Evolutionary conservation across 495 filamentous ascomycete species (phyloP).

Genomic region (Lentithecium fluviatile): DNA sequence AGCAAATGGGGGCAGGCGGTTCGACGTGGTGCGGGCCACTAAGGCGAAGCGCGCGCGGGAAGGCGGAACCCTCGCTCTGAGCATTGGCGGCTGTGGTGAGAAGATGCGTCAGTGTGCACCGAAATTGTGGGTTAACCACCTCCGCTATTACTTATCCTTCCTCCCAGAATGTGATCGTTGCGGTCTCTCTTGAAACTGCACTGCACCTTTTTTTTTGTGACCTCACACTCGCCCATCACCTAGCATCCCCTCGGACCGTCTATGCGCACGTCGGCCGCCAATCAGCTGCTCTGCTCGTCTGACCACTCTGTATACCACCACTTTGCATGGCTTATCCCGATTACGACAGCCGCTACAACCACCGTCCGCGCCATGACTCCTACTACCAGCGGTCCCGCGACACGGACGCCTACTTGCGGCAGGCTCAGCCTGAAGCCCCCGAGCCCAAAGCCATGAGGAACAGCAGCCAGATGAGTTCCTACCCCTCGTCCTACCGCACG

Average conservation of each 20-base stretch:
- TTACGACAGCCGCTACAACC: conserved; percentile 21
- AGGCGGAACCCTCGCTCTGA: neutral
- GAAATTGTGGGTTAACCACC: neutral
- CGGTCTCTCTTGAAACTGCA: no score
- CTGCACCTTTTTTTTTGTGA: neutral
- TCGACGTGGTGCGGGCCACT: neutral
- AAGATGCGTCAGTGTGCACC: neutral
- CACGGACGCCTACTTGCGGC: conserved; percentile 19
- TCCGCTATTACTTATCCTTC: neutral
- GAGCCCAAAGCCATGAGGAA: conserved; percentile 18
- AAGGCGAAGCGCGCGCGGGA: neutral
- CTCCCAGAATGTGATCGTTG: neutral
- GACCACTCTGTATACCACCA: conserved; percentile 4
- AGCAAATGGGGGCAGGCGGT: neutral
- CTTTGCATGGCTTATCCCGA: conserved; percentile 30
- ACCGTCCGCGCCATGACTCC: conserved; percentile 18
- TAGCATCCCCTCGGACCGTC: neutral
- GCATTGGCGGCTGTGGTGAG: neutral
- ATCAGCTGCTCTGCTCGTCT: conserved; percentile 6
- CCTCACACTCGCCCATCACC: neutral
- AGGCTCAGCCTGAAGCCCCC: neutral
- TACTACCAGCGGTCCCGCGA: conserved; percentile 20
- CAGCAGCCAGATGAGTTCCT: no score
- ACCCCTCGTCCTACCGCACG: conserved; percentile 27
- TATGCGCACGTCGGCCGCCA: neutral